These are phyloP conservation scores for Juglanconis sp. DNA, from an alignment of 2,329 filamentous ascomycete species.

Conservation along the genomic window DNA sequence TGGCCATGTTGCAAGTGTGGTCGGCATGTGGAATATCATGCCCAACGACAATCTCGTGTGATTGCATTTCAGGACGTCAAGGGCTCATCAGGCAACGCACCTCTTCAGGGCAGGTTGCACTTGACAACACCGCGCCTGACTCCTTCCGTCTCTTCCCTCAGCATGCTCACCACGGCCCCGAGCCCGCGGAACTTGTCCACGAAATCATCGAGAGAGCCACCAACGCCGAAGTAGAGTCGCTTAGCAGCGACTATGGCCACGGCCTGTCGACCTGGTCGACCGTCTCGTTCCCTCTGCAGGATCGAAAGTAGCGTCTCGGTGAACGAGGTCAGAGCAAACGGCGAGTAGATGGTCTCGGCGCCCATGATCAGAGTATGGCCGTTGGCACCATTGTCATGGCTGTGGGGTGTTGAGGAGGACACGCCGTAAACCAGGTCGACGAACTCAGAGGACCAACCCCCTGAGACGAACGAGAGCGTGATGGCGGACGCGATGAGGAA, in stretches of 20 bases:
- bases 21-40: neutral
- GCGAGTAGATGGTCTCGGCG: conserved; percentile 82
- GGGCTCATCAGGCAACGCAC: neutral
- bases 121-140: conserved; percentile 60
- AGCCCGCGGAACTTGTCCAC: conserved; percentile 47
- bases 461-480: conserved; percentile 65
- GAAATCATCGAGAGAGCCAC: conserved; percentile 77
- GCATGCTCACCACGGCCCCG: conserved; percentile 45
- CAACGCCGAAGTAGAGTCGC: conserved; percentile 79
- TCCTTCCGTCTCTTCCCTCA: conserved; percentile 59
- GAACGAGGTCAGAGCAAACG: conserved; percentile 66
- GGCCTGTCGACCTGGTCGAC: conserved; percentile 40
- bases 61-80: neutral
- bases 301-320: conserved; percentile 62
- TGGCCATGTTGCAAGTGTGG: neutral
- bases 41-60: neutral
- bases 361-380: conserved; percentile 58
- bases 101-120: conserved; percentile 36
- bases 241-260: conserved; percentile 72
- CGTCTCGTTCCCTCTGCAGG: conserved; percentile 44
- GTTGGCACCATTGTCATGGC: conserved; percentile 12
- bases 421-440: conserved; percentile 51
- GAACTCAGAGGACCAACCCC: conserved; percentile 68
- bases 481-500: conserved; percentile 51
- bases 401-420: neutral